Conservation (phyloP, 257 asterid genomes). For the Anisodus tanguticus region DNA sequence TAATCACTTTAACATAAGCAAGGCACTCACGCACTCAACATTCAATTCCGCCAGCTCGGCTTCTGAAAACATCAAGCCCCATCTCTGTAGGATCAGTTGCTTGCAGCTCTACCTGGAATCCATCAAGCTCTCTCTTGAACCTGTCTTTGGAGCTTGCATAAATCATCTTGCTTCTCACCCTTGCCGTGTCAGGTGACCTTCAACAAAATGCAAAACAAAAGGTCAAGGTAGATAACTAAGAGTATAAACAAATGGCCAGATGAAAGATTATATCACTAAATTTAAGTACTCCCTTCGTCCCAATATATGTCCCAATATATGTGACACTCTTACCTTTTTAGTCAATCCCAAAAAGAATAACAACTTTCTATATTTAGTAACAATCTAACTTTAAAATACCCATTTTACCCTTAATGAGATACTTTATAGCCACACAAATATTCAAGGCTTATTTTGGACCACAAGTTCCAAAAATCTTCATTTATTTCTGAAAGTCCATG, state of each 20-base stretch:
- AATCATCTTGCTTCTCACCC: constrained; percentile 50
- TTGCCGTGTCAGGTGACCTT: constrained; percentile 49
- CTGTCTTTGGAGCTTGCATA: constrained; percentile 53
- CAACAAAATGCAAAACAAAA: constrained; percentile 9
- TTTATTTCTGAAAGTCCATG: no score
- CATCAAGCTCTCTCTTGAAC: constrained; percentile 53
- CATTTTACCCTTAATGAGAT: no score
- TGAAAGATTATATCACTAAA: neutral
- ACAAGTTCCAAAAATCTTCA: no score
- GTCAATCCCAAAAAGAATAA: no score
- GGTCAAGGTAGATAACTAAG: neutral
- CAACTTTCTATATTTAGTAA: no score
- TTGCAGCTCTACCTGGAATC: constrained; percentile 50
- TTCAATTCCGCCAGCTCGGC: constrained; percentile 42
- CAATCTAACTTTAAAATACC: no score
- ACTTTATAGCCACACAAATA: no score
- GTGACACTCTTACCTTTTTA: no score
- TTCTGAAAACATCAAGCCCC: constrained; percentile 46
- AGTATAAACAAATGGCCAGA: neutral
- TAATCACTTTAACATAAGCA: constrained; percentile 39
- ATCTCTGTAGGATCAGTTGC: constrained; percentile 52
- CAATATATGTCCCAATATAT: no score
- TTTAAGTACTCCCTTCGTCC: neutral
- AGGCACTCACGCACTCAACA: constrained; percentile 33
- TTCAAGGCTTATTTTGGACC: no score